These are phyloP conservation scores for Pezicula rhizophila DNA, from an alignment of 2,329 filamentous ascomycete genomes.

Conservation along the genomic window DNA sequence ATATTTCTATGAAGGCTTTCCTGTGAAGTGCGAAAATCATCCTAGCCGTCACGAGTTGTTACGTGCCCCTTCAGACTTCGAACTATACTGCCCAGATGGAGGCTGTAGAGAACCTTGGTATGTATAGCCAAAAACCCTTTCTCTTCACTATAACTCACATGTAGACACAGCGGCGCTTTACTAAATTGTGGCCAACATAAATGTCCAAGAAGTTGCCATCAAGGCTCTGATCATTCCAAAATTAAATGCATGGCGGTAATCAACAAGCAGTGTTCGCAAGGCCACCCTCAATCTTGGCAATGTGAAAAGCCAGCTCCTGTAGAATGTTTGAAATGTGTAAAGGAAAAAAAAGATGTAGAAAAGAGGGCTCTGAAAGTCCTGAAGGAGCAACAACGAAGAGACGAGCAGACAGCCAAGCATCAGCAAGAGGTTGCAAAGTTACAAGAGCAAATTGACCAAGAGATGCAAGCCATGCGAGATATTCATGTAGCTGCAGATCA, in stretches of 20 bases:
- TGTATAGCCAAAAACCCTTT: neutral
- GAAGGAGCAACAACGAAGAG: constrained; percentile 12
- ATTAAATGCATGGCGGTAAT: constrained; percentile 40
- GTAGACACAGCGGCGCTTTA: constrained; percentile 34
- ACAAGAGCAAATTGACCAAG: constrained; percentile 17
- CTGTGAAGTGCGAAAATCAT: constrained; percentile 55
- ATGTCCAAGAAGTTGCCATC: constrained; percentile 59
- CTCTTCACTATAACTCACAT: neutral
- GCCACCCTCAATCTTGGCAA: constrained; percentile 40
- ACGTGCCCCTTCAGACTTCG: constrained; percentile 49
- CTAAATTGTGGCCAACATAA: constrained; percentile 53
- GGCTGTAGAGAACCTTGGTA: constrained; percentile 62
- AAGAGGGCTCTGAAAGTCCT: constrained; percentile 30
- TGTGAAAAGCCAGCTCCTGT: constrained; percentile 37
- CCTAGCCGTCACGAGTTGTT: constrained; percentile 42
- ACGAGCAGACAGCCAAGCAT: constrained; percentile 13
- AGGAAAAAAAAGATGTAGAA: constrained; percentile 40
- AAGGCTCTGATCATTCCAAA: constrained; percentile 47
- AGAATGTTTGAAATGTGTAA: constrained; percentile 45
- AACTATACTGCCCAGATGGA: constrained; percentile 58
- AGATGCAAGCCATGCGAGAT: constrained; percentile 34
- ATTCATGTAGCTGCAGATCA: constrained; percentile 38
- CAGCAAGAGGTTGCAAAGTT: constrained; percentile 14
- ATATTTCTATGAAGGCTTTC: constrained; percentile 54
- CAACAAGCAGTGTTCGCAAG: constrained; percentile 41